Base-by-base conservation (phyloP, 768 basidiomycete genomes). In the Termitomyces sp. region DNA sequence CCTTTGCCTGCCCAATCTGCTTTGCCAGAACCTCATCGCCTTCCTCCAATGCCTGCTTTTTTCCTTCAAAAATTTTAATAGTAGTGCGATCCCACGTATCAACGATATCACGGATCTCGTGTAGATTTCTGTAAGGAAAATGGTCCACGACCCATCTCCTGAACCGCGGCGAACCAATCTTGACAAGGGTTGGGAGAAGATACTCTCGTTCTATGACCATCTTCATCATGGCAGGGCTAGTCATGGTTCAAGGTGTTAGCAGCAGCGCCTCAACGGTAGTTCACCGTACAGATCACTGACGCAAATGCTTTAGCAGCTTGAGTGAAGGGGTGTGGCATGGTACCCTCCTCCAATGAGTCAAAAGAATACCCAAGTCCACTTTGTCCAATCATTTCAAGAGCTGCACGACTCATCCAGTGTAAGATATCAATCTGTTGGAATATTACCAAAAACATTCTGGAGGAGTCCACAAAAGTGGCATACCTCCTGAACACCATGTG, bases 291-390 rank as follows among this genome's bases (percentile, higher is more conserved):
- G 16, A 16, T 6, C 10, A 49, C 56, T 32, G 29, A 63, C 60
- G 53, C 8, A 17, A 63, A 31, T 12, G 54, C 31, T n/a, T 58
- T 57, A 3, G 41, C 37, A 2, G 58, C 61, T 21, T 9, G 52
- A 46, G 38, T 46, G 19, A 59, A 64, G 1, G 56, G 51, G 25
- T 58, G 56, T 11, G 54, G 49, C 2, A 35, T 40, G 5, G 9
- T 32, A 7, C 40, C 54, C 3, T 63, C 59, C 10, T 50, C 38
- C 4, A 60, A 41, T 35, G 63, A 40, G 42, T 64, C 63, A 5
- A 64, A 60, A 14, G 61, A 64, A 35, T 56, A 62, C 21, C 61
- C 61, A 41, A 62, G 42, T 6, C 63, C 61, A 10, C 46, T 48
- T 54, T 59, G 61, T 11, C 59, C 57, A 27, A 64, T 60, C 47